Evolutionary conservation across 2,329 filamentous ascomycete genomes (phyloP).

Genomic region (Conoideocrella luteorostrata): DNA sequence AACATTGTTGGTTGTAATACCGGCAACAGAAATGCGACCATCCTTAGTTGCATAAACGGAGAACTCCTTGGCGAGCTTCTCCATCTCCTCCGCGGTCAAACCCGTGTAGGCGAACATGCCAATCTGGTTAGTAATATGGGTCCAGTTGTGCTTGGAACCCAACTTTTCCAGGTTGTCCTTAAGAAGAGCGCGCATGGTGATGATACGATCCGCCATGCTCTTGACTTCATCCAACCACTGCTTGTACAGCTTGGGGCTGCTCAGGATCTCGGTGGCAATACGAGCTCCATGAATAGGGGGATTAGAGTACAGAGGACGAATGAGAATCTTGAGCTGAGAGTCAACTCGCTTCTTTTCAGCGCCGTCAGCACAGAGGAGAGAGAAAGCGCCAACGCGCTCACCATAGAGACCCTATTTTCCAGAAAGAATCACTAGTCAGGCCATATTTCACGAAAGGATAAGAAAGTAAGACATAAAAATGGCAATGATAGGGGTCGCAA

Average conservation of each 20-base stretch:
- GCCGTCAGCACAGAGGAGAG: slow-evolving; percentile 73
- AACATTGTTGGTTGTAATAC: slow-evolving; percentile 75
- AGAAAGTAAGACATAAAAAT: neutral
- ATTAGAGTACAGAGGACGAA: slow-evolving; percentile 97
- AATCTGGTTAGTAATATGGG: slow-evolving; percentile 97
- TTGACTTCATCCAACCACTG: slow-evolving; percentile 97
- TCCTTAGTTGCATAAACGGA: slow-evolving; percentile 97
- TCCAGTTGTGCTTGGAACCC: slow-evolving; percentile 96
- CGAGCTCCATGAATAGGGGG: slow-evolving; percentile 94
- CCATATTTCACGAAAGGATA: neutral
- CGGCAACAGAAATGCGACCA: slow-evolving; percentile 78
- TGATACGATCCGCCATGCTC: slow-evolving; percentile 98
- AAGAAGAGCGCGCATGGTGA: slow-evolving; percentile 91
- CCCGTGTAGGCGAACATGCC: slow-evolving; percentile 99
- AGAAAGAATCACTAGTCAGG: too few relatives aligned
- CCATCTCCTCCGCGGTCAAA: slow-evolving; percentile 85
- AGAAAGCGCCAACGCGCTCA: slow-evolving; percentile 96
- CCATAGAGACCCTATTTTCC: slow-evolving; percentile 77
- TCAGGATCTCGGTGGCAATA: slow-evolving; percentile 87
- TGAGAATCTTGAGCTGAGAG: slow-evolving; percentile 96
- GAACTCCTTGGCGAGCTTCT: slow-evolving; percentile 84
- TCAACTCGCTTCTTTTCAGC: slow-evolving; percentile 95
- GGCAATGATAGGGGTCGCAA: neutral
- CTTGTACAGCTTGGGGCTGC: slow-evolving; percentile 74
- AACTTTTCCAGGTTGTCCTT: slow-evolving; percentile 93